A percentile compares a stretch with the other conserved stretches of the same genome.
phyloP scores from a whole-genome alignment of 495 filamentous ascomycete genomes.

The Penicillium mononematosum region DNA sequence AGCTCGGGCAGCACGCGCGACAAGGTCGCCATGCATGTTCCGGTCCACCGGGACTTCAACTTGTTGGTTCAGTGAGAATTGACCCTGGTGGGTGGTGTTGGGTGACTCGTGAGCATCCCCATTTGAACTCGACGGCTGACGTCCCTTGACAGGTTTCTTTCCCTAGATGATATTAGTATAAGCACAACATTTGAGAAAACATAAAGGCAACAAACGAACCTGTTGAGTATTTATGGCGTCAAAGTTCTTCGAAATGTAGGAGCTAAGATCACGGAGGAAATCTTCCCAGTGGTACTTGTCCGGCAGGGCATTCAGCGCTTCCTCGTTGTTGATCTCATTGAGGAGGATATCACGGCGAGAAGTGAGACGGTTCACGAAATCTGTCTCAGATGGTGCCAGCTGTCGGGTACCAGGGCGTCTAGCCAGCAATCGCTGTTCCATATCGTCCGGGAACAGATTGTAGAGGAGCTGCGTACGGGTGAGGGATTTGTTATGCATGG shows the following conservation, averaged over 20 bases:
- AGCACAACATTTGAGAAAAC: not conserved
- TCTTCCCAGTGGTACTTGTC: slow-evolving; percentile 80
- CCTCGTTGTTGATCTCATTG: slow-evolving; percentile 58
- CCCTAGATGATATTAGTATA: slow-evolving; percentile 33
- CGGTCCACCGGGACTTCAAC: slow-evolving; percentile 44
- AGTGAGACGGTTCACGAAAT: slow-evolving; percentile 63
- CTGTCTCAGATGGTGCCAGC: slow-evolving; percentile 68
- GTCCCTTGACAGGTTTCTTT: slow-evolving; percentile 46
- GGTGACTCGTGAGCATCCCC: slow-evolving; percentile 41
- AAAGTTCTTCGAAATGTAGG: slow-evolving; percentile 73
- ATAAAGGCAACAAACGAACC: slow-evolving; percentile 31
- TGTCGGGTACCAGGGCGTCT: slow-evolving; percentile 63
- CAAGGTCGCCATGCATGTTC: slow-evolving; percentile 52
- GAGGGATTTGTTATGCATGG: slow-evolving; percentile 62
- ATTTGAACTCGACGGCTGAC: slow-evolving; percentile 42
- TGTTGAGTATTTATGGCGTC: slow-evolving; percentile 57
- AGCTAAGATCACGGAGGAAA: slow-evolving; percentile 70
- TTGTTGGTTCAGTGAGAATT: slow-evolving; percentile 46
- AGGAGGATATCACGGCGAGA: slow-evolving; percentile 68
- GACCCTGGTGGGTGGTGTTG: slow-evolving; percentile 44
- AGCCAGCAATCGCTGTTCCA: slow-evolving; percentile 62
- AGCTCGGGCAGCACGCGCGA: slow-evolving; percentile 52
- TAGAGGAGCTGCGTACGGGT: slow-evolving; percentile 67
- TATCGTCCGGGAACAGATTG: slow-evolving; percentile 67
- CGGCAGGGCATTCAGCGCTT: slow-evolving; percentile 60